Percentiles rank a stretch among this genome's conserved stretches.
Evolutionary conservation across 148 eudicot species (phyloP).

Genomic region (Diospyros lotus): DNA sequence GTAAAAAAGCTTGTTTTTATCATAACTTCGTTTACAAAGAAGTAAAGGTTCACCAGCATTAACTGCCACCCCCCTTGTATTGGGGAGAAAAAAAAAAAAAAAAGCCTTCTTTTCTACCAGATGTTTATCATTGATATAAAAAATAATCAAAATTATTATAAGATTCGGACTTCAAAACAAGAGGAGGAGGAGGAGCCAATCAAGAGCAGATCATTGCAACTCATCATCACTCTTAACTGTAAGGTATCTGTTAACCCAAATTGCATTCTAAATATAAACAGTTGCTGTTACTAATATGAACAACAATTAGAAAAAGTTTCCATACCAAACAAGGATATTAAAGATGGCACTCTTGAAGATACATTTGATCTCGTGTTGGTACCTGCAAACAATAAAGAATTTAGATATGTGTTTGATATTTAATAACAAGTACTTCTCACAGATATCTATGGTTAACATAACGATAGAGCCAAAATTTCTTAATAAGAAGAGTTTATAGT

Average conservation of each 20-base stretch:
- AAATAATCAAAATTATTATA: not conserved
- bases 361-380: constrained; percentile 29
- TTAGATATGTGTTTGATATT: no score
- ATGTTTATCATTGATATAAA: not conserved
- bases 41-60: not conserved
- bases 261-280: not conserved
- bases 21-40: not conserved
- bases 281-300: not conserved
- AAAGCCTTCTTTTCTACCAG: not conserved
- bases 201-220: not conserved
- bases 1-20: not conserved
- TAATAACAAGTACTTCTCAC: no score
- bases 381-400: constrained; percentile 25
- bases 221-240: not conserved
- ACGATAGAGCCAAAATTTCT: no score
- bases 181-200: not conserved
- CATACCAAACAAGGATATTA: constrained; percentile 58
- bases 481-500: no score
- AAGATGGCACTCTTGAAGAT: constrained; percentile 44
- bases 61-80: no score
- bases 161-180: not conserved
- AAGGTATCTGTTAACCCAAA: not conserved
- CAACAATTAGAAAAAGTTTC: not conserved
- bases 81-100: not conserved
- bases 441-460: no score